Conservation (phyloP, 192 early-diverging fungal genomes). For the Dimargaris cristalligena region DNA sequence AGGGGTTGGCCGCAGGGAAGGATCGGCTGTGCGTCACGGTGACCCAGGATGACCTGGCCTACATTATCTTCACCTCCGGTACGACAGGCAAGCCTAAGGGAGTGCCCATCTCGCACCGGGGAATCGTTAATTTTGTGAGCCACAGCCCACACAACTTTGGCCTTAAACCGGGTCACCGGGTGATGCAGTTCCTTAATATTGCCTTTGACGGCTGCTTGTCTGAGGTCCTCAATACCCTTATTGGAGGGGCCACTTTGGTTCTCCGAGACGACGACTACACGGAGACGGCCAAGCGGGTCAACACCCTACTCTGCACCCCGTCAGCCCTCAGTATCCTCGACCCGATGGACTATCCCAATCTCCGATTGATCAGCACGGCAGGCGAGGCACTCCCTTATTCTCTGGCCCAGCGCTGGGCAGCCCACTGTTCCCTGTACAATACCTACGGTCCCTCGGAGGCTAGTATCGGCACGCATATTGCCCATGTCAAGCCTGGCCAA, state of each 20-base stretch:
- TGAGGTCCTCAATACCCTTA: not conserved
- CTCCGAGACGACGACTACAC: not conserved
- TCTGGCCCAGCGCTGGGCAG: not conserved
- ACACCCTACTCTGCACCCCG: not conserved
- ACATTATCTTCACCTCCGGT: slow-evolving; percentile 7
- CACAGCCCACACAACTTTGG: not conserved
- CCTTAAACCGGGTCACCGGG: not conserved
- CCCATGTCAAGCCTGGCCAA: not conserved
- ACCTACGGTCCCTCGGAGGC: slow-evolving; percentile 5
- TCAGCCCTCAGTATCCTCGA: slow-evolving; percentile 2
- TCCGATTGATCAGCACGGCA: not conserved
- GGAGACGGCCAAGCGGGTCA: not conserved
- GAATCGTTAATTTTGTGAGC: not conserved
- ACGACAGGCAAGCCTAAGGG: slow-evolving; percentile 6
- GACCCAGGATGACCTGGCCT: not conserved
- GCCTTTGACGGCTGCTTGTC: slow-evolving; percentile 8
- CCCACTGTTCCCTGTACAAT: slow-evolving; percentile 4
- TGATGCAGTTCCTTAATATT: not conserved
- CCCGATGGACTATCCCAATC: not conserved
- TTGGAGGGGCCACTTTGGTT: not conserved
- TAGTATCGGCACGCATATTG: not conserved
- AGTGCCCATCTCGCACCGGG: slow-evolving; percentile 1
- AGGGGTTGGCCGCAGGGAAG: not conserved
- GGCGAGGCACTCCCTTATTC: slow-evolving; percentile 3
- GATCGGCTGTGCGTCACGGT: not conserved